Conservation (phyloP, 345 rosid genomes). For the Garcia nutans region DNA sequence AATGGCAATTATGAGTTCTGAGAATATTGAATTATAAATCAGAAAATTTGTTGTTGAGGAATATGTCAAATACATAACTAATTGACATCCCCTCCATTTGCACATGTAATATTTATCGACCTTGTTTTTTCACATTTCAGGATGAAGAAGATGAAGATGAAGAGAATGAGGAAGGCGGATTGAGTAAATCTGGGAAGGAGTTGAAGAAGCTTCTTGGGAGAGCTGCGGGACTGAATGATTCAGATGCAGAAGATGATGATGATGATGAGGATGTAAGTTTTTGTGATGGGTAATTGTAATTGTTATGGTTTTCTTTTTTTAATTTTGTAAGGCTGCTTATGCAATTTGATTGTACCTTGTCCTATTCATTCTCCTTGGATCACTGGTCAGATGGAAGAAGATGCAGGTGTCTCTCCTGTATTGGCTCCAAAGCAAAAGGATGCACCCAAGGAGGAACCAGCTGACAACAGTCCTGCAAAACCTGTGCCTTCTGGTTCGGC, state of each 20-base stretch:
- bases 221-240: constrained; percentile 66
- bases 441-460: constrained; percentile 69
- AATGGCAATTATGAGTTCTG: neutral
- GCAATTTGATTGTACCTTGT: neutral
- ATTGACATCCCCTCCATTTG: neutral
- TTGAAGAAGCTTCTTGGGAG: constrained; percentile 82
- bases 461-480: constrained; percentile 67
- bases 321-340: neutral
- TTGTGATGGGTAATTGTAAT: constrained; percentile 17
- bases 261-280: constrained; percentile 69
- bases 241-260: constrained; percentile 75
- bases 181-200: constrained; percentile 95
- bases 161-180: constrained; percentile 77
- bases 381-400: constrained; percentile 64
- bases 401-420: constrained; percentile 47
- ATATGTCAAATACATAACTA: neutral
- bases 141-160: constrained; percentile 92
- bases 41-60: neutral
- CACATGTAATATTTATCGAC: neutral
- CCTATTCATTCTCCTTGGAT: neutral
- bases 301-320: neutral
- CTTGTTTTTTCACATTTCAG: constrained; percentile 31
- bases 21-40: neutral
- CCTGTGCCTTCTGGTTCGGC: constrained; percentile 56
- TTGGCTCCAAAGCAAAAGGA: constrained; percentile 69